Base-by-base conservation (phyloP, 495 filamentous ascomycete genomes). In the Penicillium cataractarum region DNA sequence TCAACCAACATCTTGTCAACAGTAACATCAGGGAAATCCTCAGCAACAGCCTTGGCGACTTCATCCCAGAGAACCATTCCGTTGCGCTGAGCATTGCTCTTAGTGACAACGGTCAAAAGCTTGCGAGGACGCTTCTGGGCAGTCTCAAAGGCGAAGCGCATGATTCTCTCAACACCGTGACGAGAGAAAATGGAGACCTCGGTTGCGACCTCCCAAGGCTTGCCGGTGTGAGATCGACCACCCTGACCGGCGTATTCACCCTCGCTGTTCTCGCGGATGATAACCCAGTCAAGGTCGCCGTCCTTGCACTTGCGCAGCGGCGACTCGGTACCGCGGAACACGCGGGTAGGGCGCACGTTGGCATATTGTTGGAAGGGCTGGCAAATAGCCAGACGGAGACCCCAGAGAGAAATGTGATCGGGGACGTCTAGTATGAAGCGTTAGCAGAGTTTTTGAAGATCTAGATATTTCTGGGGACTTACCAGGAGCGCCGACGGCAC, bases 11-110 rank as follows among this genome's bases (percentile, higher is more conserved):
- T 86, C 71, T 84, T 86, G 53, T 86, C 83, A 26, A 76, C 70
- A 57, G 77, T 75, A 26, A 85, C 83, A 61, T 84, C 80, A 7
- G 82, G 83, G 63, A 81, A 86, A 3, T 85, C 80, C 61, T 57
- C 65, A 1, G 77, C 77, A 21, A 85, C 77, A 6, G 67, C 59
- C 48, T 70, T 67, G 6, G 82, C 82, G 13, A 85, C 75, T 63
- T 82, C 77, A 69, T 86, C 84, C 83, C 84, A 85, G 21, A 85
- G 66, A 15, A 86, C 84, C 82, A 86, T 81, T 0, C 84, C 84
- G 63, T 84, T 82, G 3, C 82, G 73, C 76, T 85, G 82, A 0
- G 84, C 83, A 71, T 86, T 86, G 55, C 80, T 83, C 76, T 86
- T 86, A 13, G 82, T 84, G 22, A 86, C 84, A 2, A 86, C 80